Percentiles rank a stretch among this genome's conserved stretches.
Conservation (phyloP, 2,329 filamentous ascomycete genomes). For the Aureobasidium zeae region DNA sequence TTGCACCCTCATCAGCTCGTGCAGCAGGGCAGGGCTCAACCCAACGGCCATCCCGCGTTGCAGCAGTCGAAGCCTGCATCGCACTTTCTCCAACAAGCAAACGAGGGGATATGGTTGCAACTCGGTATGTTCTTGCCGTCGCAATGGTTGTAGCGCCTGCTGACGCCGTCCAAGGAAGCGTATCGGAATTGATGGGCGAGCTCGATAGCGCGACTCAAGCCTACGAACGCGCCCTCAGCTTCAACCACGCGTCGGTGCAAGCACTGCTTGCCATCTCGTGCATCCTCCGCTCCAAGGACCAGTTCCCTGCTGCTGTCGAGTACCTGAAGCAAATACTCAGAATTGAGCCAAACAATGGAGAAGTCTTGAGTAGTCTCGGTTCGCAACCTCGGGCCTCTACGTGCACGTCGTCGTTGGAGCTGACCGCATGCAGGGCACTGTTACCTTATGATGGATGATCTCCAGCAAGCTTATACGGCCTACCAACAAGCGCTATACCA, state of each 20-base stretch:
- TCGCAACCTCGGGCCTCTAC: slow-evolving; percentile 27
- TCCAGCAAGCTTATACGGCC: slow-evolving; percentile 92
- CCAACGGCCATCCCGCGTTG: slow-evolving; percentile 38
- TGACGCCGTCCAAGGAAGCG: slow-evolving; percentile 52
- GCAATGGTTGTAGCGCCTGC: neutral
- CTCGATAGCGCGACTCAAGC: slow-evolving; percentile 80
- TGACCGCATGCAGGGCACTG: slow-evolving; percentile 63
- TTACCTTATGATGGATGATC: slow-evolving; percentile 96
- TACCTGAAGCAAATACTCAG: slow-evolving; percentile 87
- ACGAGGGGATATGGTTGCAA: slow-evolving; percentile 85
- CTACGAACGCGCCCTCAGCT: slow-evolving; percentile 80
- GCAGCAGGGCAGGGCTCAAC: slow-evolving; percentile 50
- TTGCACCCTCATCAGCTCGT: slow-evolving; percentile 60
- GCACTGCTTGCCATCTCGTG: slow-evolving; percentile 93
- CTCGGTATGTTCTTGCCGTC: slow-evolving; percentile 59
- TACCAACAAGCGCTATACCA: slow-evolving; percentile 95
- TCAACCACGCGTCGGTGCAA: slow-evolving; percentile 78
- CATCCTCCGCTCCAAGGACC: slow-evolving; percentile 83
- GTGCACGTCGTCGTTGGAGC: neutral
- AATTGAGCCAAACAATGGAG: slow-evolving; percentile 78
- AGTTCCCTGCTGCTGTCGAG: slow-evolving; percentile 88
- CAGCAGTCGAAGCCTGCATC: slow-evolving; percentile 53
- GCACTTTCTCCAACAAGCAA: slow-evolving; percentile 67
- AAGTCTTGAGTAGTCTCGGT: slow-evolving; percentile 95
- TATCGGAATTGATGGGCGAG: slow-evolving; percentile 80